Evolutionary conservation across 2,329 filamentous ascomycete genomes (phyloP).

Genomic region (Zopfia rhizophila): DNA sequence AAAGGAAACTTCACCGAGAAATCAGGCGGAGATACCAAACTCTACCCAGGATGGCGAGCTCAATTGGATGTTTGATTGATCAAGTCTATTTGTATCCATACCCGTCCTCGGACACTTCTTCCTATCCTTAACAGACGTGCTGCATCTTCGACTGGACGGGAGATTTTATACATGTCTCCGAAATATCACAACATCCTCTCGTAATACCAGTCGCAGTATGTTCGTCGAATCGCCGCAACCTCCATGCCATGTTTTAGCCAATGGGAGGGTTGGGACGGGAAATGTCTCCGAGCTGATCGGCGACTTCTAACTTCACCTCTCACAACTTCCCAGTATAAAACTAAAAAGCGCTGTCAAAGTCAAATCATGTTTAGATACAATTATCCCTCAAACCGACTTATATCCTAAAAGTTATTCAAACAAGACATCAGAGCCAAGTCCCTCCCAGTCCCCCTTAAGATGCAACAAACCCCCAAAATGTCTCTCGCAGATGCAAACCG

Average conservation of each 20-base stretch:
- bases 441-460: background rate
- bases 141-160: too few relatives aligned
- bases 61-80: conserved; percentile 14
- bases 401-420: conserved; percentile 10
- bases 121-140: too few relatives aligned
- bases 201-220: too few relatives aligned
- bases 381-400: background rate
- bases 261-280: conserved; percentile 24
- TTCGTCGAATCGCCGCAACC: too few relatives aligned
- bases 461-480: conserved; percentile 27
- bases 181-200: too few relatives aligned
- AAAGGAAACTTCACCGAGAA: background rate
- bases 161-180: too few relatives aligned
- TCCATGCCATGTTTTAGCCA: conserved; percentile 11
- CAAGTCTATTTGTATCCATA: too few relatives aligned
- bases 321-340: too few relatives aligned
- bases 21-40: background rate
- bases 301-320: conserved; percentile 19
- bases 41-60: conserved; percentile 8
- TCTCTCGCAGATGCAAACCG: conserved; percentile 48
- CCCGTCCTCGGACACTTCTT: too few relatives aligned
- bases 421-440: background rate
- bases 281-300: conserved; percentile 32
- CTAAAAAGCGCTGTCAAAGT: too few relatives aligned
- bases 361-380: too few relatives aligned